Percentiles rank a stretch among this genome's conserved stretches.
Conservation (phyloP, 2,329 filamentous ascomycete species). For the Talaromyces sp. region DNA sequence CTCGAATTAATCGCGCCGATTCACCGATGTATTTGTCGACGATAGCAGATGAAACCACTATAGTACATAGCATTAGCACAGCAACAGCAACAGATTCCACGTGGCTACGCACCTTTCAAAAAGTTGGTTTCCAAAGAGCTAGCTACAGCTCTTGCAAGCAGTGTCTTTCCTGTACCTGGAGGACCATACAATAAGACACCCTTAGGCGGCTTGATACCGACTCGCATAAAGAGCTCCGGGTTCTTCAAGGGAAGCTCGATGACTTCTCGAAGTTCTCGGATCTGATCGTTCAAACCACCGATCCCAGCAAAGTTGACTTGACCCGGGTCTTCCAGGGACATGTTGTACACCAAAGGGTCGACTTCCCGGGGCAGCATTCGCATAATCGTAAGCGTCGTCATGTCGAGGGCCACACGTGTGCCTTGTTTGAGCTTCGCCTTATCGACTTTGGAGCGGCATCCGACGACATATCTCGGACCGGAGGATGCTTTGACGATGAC, state of each 20-base stretch:
- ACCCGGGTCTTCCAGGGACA: conserved; percentile 96
- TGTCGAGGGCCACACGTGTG: conserved; percentile 93
- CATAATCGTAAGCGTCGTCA: conserved; percentile 99
- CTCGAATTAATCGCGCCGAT: conserved; percentile 91
- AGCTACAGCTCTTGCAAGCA: conserved; percentile 89
- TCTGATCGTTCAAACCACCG: conserved; percentile 96
- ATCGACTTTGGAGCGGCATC: conserved; percentile 97
- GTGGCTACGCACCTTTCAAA: conserved; percentile 70
- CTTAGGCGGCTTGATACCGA: conserved; percentile 98
- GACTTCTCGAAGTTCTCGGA: conserved; percentile 92
- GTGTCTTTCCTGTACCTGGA: conserved; percentile 93
- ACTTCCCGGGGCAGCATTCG: conserved; percentile 98
- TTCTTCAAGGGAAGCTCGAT: conserved; percentile 98
- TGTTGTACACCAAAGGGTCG: conserved; percentile 98
- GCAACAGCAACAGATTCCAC: conserved; percentile 13
- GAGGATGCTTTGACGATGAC: conserved; percentile 99
- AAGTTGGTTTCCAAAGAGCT: conserved; percentile 98
- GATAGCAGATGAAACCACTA: conserved; percentile 96
- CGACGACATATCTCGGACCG: conserved; percentile 94
- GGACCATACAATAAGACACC: conserved; percentile 94
- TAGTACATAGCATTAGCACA: conserved; percentile 15
- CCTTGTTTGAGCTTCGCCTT: conserved; percentile 97
- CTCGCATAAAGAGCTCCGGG: conserved; percentile 91
- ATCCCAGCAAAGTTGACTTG: conserved; percentile 98
- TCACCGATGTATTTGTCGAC: conserved; percentile 99